Base-by-base conservation (phyloP, 768 basidiomycete species). In the Solioccasus polychromus region DNA sequence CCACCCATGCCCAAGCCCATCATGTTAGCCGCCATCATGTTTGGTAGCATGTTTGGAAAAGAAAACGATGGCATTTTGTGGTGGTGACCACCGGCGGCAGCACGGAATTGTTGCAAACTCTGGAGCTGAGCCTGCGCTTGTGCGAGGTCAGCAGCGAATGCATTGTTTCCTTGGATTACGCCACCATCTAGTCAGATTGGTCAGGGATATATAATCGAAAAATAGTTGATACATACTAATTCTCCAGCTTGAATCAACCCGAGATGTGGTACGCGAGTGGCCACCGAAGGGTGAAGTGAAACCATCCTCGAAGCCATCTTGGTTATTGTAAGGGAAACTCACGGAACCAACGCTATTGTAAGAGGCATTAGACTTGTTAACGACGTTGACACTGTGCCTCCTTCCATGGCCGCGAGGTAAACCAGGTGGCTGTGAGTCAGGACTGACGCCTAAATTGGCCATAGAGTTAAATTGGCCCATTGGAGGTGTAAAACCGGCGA, bases 1-100 rank as follows among this genome's bases (percentile, higher is more conserved):
- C 88, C 80, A 25, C 88, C 85, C 43, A 91, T 76, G 38, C 85
- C 84, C 29, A 93, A 70, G 17, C 92, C 90, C 90, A 92, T 91
- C 84, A 90, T 93, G 57, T 90, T 96, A 15, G 92, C 93, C 3
- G 92, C 93, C 87, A 93, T 89, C 81, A 95, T 87, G 60, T 94
- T 94, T 5, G 93, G 94, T 12, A 96, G 74, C 92, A 96, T 96
- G 64, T 96, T 96, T 5, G 94, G 94, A 74, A 97, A 93, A 63
- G 89, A 92, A 71, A 96, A 97, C 4, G 94, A 97, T 8, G 89
- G 80, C 91, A 96, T 92, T 74, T 95, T 95, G 64, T 91, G 85
- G 64, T 95, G 92, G 57, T 95, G 93, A 9, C 92, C 92, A 35
- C 90, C 91, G 17, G 90, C 85, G 5, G 92, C 92, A 24, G 92